Percentiles rank a stretch among this genome's conserved stretches.
These are phyloP conservation scores for Phytophthora tubulina DNA, from an alignment of 352 stramenopile genomes.

Conservation along the genomic window DNA sequence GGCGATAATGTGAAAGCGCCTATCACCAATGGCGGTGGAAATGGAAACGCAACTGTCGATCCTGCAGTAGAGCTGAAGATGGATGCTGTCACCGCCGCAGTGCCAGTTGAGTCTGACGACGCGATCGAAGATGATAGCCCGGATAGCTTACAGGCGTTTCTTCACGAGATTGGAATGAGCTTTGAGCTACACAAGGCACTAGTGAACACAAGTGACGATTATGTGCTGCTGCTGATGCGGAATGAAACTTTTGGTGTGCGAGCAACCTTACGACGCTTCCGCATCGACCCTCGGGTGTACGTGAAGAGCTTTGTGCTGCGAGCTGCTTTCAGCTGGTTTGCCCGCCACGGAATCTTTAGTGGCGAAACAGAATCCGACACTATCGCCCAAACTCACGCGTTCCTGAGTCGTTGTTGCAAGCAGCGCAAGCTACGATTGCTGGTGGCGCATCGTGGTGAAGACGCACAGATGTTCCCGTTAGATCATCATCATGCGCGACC, in stretches of 20 bases:
- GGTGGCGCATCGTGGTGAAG: slow-evolving; percentile 63
- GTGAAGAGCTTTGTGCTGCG: slow-evolving; percentile 78
- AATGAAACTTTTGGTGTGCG: slow-evolving; percentile 57
- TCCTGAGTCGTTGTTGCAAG: slow-evolving; percentile 82
- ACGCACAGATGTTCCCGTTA: slow-evolving; percentile 62
- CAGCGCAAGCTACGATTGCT: slow-evolving; percentile 74
- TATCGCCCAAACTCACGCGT: slow-evolving; percentile 50
- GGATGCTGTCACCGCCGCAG: neutral
- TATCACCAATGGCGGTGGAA: slow-evolving; percentile 10
- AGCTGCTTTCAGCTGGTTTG: slow-evolving; percentile 78
- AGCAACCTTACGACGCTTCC: slow-evolving; percentile 66
- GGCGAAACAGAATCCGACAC: slow-evolving; percentile 29
- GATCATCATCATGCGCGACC: slow-evolving; percentile 22
- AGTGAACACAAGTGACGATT: slow-evolving; percentile 72
- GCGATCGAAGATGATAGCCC: slow-evolving; percentile 10
- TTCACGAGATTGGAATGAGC: slow-evolving; percentile 63
- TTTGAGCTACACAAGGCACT: slow-evolving; percentile 55
- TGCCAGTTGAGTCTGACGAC: slow-evolving; percentile 1
- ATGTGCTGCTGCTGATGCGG: slow-evolving; percentile 78
- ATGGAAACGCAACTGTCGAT: slow-evolving; percentile 6
- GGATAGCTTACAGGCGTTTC: slow-evolving; percentile 46
- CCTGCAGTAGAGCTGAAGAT: neutral
- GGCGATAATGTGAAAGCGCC: slow-evolving; percentile 2
- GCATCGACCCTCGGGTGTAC: slow-evolving; percentile 77
- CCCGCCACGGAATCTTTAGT: slow-evolving; percentile 56